Percentiles rank a stretch among this genome's conserved stretches.
phyloP scores from a whole-genome alignment of 768 basidiomycete species.

The Collybia sordida region DNA sequence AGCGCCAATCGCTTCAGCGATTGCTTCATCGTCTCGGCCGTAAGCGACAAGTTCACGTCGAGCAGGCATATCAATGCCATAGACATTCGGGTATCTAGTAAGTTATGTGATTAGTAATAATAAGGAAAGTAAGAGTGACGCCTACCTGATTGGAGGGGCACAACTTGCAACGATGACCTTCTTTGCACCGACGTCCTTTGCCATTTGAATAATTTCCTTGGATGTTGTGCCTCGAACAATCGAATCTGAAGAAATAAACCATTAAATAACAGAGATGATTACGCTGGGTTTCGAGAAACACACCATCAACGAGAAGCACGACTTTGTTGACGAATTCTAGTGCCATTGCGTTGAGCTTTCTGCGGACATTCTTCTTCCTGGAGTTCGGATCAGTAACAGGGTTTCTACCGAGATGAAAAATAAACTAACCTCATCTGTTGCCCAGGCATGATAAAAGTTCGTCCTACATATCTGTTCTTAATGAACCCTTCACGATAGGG shows the following conservation, averaged over 20 bases:
- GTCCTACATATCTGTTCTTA: conserved; percentile 97
- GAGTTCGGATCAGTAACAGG: background rate
- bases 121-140: no score
- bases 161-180: conserved; percentile 96
- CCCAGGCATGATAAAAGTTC: conserved; percentile 99
- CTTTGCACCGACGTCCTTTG: conserved; percentile 96
- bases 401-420: background rate
- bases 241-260: conserved; percentile 60
- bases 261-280: conserved; percentile 1
- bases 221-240: conserved; percentile 99
- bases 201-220: conserved; percentile 99
- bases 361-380: conserved; percentile 90
- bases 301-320: conserved; percentile 95
- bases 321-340: conserved; percentile 91
- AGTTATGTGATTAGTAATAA: background rate
- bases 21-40: conserved; percentile 64
- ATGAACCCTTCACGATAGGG: conserved; percentile 98
- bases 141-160: conserved; percentile 90
- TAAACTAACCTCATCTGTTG: conserved; percentile 80
- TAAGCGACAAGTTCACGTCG: conserved; percentile 91
- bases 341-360: conserved; percentile 98
- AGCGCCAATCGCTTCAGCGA: conserved; percentile 85
- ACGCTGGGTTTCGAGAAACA: conserved; percentile 12
- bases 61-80: conserved; percentile 99
- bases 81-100: conserved; percentile 84